Percentiles rank a stretch among this genome's conserved stretches.
phyloP scores from a whole-genome alignment of 2,329 filamentous ascomycete species.

The Lomentospora prolificans region DNA sequence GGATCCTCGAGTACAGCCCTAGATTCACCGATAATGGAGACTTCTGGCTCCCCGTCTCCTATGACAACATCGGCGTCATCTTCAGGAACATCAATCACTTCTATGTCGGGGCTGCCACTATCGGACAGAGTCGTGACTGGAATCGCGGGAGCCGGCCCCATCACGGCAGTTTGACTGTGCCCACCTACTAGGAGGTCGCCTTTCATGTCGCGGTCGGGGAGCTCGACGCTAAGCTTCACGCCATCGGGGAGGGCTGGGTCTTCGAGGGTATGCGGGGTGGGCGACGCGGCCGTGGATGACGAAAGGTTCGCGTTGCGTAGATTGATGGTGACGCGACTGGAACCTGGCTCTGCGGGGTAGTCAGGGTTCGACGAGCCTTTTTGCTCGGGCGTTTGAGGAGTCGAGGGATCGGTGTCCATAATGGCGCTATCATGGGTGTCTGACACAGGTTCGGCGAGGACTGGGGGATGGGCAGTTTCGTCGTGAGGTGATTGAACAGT shows the following conservation, averaged over 20 bases:
- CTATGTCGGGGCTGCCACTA: conserved; percentile 32
- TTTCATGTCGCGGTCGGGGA: conserved; percentile 28
- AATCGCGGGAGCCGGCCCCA: background rate
- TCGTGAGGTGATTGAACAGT: conserved; percentile 21
- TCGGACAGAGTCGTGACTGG: conserved; percentile 26
- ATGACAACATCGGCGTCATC: conserved; percentile 19
- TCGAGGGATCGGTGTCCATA: conserved; percentile 27
- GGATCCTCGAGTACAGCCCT: conserved; percentile 21
- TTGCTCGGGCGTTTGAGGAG: conserved; percentile 12
- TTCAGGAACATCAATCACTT: conserved; percentile 29
- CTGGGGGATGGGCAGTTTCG: conserved; percentile 22
- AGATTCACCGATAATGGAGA: conserved; percentile 11
- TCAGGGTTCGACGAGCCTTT: background rate
- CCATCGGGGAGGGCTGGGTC: conserved; percentile 10
- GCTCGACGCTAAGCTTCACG: conserved; percentile 36
- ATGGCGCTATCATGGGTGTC: conserved; percentile 27
- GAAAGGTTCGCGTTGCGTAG: conserved; percentile 32
- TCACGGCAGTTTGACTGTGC: background rate
- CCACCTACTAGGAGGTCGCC: background rate
- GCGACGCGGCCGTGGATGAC: conserved; percentile 9
- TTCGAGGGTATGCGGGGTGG: conserved; percentile 1
- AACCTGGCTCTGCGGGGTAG: conserved; percentile 30
- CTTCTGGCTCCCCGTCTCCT: conserved; percentile 20
- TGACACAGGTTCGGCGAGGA: conserved; percentile 18
- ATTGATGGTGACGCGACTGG: conserved; percentile 52